Evolutionary conservation across 2,329 filamentous ascomycete genomes (phyloP).

Genomic region (Diaporthe aspalathi): DNA sequence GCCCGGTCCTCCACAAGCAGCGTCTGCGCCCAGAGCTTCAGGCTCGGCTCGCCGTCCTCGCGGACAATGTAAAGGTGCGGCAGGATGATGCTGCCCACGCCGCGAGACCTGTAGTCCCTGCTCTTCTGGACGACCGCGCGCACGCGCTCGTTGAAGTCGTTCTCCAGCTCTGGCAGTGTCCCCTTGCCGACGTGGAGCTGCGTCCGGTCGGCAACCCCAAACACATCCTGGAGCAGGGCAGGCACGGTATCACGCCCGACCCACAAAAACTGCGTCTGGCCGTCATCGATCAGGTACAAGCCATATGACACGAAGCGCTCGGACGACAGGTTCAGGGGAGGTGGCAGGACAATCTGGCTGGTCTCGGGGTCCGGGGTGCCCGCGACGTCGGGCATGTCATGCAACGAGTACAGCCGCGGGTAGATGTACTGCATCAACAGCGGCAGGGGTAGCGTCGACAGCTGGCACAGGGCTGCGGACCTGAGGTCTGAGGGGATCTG

Average conservation of each 20-base stretch:
- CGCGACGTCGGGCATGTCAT: slow-evolving; percentile 96
- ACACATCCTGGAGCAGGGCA: slow-evolving; percentile 88
- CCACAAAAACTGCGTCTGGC: slow-evolving; percentile 98
- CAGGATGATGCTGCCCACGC: slow-evolving; percentile 91
- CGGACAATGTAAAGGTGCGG: slow-evolving; percentile 93
- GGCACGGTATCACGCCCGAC: slow-evolving; percentile 92
- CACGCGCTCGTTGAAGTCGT: slow-evolving; percentile 96
- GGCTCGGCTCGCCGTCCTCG: slow-evolving; percentile 93
- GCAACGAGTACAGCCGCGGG: slow-evolving; percentile 84
- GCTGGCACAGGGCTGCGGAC: slow-evolving; percentile 88
- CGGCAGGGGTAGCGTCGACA: slow-evolving; percentile 93
- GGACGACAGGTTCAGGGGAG: slow-evolving; percentile 86
- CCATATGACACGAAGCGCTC: slow-evolving; percentile 90
- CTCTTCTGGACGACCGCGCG: slow-evolving; percentile 93
- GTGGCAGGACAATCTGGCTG: slow-evolving; percentile 89
- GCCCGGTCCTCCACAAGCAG: slow-evolving; percentile 94
- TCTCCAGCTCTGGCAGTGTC: slow-evolving; percentile 86
- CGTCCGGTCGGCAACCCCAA: slow-evolving; percentile 84
- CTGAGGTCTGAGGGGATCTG: slow-evolving; percentile 95
- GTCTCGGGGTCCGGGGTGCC: slow-evolving; percentile 87
- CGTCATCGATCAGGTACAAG: slow-evolving; percentile 95
- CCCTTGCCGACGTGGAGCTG: slow-evolving; percentile 93
- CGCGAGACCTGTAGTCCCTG: slow-evolving; percentile 84
- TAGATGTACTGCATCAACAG: slow-evolving; percentile 95
- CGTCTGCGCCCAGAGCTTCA: slow-evolving; percentile 97